These are phyloP conservation scores for Avena sativa DNA, from an alignment of 176 grass and related monocot genomes.

Conservation along the genomic window DNA sequence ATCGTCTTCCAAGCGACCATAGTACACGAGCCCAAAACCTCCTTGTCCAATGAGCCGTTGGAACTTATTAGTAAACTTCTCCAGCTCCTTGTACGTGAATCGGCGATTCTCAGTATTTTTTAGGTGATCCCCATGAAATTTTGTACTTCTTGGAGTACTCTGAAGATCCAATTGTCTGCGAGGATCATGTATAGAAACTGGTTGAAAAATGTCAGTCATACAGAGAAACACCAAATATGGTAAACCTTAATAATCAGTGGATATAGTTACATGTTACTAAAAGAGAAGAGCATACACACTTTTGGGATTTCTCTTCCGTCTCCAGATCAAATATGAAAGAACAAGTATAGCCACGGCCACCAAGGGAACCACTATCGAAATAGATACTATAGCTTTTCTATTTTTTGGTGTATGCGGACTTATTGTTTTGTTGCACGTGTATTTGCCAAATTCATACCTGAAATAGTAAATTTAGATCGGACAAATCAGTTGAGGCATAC, in stretches of 20 bases:
- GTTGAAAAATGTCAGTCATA: not conserved
- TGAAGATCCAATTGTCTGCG: not conserved
- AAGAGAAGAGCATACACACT: not conserved
- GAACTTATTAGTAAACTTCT: constrained; percentile 44
- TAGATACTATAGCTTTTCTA: not conserved
- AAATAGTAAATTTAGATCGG: not conserved
- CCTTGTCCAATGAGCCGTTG: constrained; percentile 24
- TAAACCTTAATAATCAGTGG: not conserved
- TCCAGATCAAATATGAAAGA: not conserved
- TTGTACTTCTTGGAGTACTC: not conserved
- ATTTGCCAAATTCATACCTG: not conserved
- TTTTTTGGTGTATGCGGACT: not conserved
- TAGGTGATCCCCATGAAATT: not conserved
- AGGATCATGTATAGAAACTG: not conserved
- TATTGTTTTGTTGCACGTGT: not conserved
- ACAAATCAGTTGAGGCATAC: not conserved
- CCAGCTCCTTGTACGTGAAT: constrained; percentile 49
- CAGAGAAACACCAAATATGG: not conserved
- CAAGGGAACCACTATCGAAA: not conserved
- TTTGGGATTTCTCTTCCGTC: not conserved
- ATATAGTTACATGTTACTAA: not conserved
- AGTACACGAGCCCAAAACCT: constrained; percentile 45
- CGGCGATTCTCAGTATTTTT: constrained; percentile 14
- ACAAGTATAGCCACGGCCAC: not conserved
- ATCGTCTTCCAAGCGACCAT: constrained; percentile 30